Evolutionary conservation across 257 asterid species (phyloP).

Genomic region (Solanum peruvianum): DNA sequence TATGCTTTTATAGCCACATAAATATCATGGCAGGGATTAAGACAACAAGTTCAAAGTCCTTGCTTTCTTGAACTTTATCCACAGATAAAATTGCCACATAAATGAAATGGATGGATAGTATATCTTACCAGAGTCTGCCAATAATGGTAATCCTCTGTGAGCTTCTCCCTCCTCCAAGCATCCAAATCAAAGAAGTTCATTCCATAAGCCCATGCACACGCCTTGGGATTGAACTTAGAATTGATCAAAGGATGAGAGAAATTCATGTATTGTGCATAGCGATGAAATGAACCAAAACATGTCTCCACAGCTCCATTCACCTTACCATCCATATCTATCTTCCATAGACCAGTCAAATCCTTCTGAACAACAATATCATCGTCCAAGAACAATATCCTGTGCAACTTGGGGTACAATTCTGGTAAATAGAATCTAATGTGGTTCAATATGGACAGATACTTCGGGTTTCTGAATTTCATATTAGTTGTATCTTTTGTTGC

Average conservation of each 20-base stretch:
- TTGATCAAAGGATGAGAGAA: slow-evolving; percentile 65
- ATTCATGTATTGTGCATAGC: slow-evolving; percentile 71
- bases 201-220: slow-evolving; percentile 88
- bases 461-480: slow-evolving; percentile 76
- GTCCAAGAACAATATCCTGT: slow-evolving; percentile 66
- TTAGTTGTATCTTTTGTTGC: slow-evolving; percentile 74
- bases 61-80: not conserved
- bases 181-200: slow-evolving; percentile 79
- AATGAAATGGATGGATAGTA: not conserved
- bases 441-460: slow-evolving; percentile 60
- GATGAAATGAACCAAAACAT: slow-evolving; percentile 71
- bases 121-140: slow-evolving; percentile 58
- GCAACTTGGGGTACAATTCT: slow-evolving; percentile 66
- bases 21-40: not conserved
- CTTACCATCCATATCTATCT: slow-evolving; percentile 65
- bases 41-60: not conserved
- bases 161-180: slow-evolving; percentile 75
- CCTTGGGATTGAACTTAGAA: slow-evolving; percentile 67
- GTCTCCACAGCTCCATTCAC: slow-evolving; percentile 85
- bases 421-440: slow-evolving; percentile 76
- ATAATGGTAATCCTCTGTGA: slow-evolving; percentile 71
- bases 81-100: not conserved
- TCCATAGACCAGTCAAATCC: slow-evolving; percentile 71
- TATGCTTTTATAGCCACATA: not conserved
- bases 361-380: slow-evolving; percentile 73